Evolutionary conservation across 2,329 filamentous ascomycete genomes (phyloP).

Genomic region (Metarhizium guizhouense): DNA sequence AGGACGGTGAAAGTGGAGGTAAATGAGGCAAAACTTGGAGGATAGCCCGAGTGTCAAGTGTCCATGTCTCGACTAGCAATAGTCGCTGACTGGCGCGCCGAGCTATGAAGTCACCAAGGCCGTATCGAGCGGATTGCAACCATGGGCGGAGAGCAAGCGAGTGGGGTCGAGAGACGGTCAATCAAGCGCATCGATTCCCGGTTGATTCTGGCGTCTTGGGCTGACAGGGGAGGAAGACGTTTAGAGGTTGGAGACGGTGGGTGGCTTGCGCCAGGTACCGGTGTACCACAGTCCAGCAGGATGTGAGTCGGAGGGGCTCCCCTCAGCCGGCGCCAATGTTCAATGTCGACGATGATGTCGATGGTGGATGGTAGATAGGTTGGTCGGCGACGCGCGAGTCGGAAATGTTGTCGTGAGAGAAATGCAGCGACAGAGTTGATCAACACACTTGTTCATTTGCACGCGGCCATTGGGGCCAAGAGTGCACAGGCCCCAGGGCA

Average conservation of each 20-base stretch:
- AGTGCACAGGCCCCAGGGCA: too few relatives aligned
- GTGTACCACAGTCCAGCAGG: too few relatives aligned
- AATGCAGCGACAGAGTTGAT: too few relatives aligned
- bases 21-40: background rate
- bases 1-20: background rate
- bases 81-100: background rate
- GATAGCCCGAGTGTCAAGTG: background rate
- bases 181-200: background rate
- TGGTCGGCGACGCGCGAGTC: background rate
- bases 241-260: background rate
- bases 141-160: background rate
- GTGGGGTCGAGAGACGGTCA: background rate
- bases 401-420: too few relatives aligned
- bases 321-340: too few relatives aligned
- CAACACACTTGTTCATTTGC: too few relatives aligned
- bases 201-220: background rate
- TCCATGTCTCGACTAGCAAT: background rate
- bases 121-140: background rate
- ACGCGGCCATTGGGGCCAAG: too few relatives aligned
- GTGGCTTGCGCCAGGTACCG: background rate
- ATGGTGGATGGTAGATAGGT: background rate
- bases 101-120: background rate
- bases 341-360: too few relatives aligned
- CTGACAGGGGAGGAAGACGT: background rate
- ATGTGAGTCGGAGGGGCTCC: too few relatives aligned